Evolutionary conservation across 2,329 filamentous ascomycete species (phyloP), one percentile per base, ranked within the genome.

Genomic region (Calonectria pseudoturangicola): DNA sequence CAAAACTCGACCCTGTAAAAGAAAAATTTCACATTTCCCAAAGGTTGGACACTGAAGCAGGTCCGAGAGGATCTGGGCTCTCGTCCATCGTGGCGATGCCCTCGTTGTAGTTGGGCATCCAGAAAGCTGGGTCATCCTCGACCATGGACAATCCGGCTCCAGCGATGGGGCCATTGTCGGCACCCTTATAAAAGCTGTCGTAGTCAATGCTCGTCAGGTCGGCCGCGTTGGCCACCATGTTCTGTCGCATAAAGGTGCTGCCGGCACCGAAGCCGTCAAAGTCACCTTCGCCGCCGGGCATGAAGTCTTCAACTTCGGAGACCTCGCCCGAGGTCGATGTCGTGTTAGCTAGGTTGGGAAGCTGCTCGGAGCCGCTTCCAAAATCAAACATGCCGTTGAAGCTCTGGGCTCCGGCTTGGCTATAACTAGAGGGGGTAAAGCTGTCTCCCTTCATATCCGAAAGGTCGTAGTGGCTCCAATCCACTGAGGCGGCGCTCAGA

Each of bases 241-340:
- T 83, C 58, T 89, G 87, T 39, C 89, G 83, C 39, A 90, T 81
- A 73, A 84, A 87, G 67, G 80, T 89, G 76, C 86, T 88, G 67
- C 87, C 83, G 25, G 86, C 84, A 70, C 85, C 87, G 64, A 87
- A 86, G 70, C 88, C 79, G 30, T 86, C 84, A 73, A 88, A 88
- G 60, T 87, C 86, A 73, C 89, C 88, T 41, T 85, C 84, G 74
- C 87, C 85, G 74, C 87, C 84, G 64, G 84, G 85, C 64, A 88
- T 83, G 72, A 89, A 88, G 75, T 93, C 92, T 73, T 93, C 92
- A 6, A 91, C 90, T 80, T 93, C 91, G 12, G 91, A 93, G 10
- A 93, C 91, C 73, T 93, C 91, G 43, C 92, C 92, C 15, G 92
- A 93, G 10, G 90, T 92, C 12, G 90, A 91, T 1, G 89, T 90